Base-by-base conservation (phyloP, 306 rosid species). In the Amphicarpaea edgeworthii region DNA sequence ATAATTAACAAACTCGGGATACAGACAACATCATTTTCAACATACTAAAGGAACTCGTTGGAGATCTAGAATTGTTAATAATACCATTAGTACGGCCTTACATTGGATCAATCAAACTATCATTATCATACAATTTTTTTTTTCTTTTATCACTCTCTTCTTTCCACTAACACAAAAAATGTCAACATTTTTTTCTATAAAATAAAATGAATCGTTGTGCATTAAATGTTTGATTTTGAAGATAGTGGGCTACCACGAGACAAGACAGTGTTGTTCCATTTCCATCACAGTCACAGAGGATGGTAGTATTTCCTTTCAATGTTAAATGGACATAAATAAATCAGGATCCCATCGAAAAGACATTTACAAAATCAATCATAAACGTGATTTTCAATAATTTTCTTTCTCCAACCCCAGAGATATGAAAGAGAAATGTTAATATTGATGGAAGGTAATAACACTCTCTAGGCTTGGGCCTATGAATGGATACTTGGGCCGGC, bases 291-390 rank as follows among this genome's bases (percentile, higher is more conserved):
- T 62, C 59, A 70, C 9, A 70, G 11, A 12, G 40, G 37, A 10
- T 50, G 60, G 3, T 53, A 19, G 16, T 5, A 21, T 41, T 40
- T 46, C 45, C 41, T 68, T 42, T 68, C 62, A 68, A 45, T 9
- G 59, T 68, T 77, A 41, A 77, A 14, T 67, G 75, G 46, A 51
- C 64, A 20, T 47, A 50, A 75, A 20, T 47, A 50, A 75, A 37
- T 7, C 23, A 17, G 26, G 17, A 1, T 32, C 26, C 32, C 34
- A 58, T 63, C 23, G 17, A 6, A 66, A 42, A 12, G 38, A 66
- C 72, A 21, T 23, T 55, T 7, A 20, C 20, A 12, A 12, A 12
- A 11, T 12, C 37, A 20, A 11, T 12, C 37, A 20, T 0, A 8
- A 6, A 65, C 6, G 20, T 41, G 37, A 21, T 43, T 43, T 66